Base-by-base conservation (phyloP, 2,329 filamentous ascomycete genomes). In the Alternaria hordeiaustralica region DNA sequence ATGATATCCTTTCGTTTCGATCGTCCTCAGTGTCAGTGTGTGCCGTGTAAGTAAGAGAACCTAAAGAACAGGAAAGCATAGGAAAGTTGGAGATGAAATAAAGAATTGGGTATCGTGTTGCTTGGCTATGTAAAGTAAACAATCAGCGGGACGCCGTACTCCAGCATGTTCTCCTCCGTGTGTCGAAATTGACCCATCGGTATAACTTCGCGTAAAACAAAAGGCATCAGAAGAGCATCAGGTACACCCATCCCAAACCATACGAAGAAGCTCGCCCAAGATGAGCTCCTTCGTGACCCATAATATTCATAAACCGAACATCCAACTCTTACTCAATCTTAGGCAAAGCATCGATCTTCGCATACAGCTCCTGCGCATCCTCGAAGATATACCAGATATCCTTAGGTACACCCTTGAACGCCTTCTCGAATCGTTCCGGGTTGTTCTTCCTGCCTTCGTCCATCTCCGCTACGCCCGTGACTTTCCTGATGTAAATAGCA, bases 401-500 rank as follows among this genome's bases (percentile, higher is more conserved):
- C 46, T 82, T 84, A 0, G 94, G 92, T 9, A 97, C 84, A 44
- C 85, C 89, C 69, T 90, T 84, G 78, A 98, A 98, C 0, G 95
- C 95, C 72, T 89, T 87, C 76, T 94, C 89, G 73, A 98, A 98
- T 28, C 96, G 85, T 69, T 88, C 85, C 0, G 88, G 85, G n/a
- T 64, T 63, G 58, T 85, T 85, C 73, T 90, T 89, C 72, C 93
- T 93, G 80, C 92, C 92, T 72, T 91, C 87, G 33, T 90, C 84
- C 79, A 95, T 91, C 30, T 90, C 87, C 0, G 90, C 88, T 23
- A 96, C 87, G 66, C 94, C 91, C 3, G 86, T 89, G 0, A 96
- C 93, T 75, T 92, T 95, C 58, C 94, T 88, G 72, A 97, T 97
- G 67, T 92, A 90, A 50, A 98, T 96, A 12, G 92, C 87, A 65